Evolutionary conservation across 2,329 filamentous ascomycete genomes (phyloP), one percentile per base, ranked within the genome.

Genomic region (Hansfordia pulvinata): DNA sequence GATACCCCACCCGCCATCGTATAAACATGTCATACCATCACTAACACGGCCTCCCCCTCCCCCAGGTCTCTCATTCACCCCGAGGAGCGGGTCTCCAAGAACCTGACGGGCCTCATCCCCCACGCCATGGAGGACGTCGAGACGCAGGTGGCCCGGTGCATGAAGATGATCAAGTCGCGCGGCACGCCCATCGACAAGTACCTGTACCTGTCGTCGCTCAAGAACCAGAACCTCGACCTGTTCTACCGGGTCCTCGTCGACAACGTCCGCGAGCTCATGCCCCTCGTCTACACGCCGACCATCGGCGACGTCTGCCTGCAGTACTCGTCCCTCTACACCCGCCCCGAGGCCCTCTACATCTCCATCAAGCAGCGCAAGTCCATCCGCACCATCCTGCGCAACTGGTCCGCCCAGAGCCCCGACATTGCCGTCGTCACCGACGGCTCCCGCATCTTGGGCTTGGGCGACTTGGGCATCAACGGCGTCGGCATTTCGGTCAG

Each of bases 371-470:
- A 98, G 62, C 76, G 82, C 38, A 90, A 86, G 47, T 84, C 88
- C 35, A 82, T 96, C 37, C 73, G 75, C 44, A 77, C 80, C 23
- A 86, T 96, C 50, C 75, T 96, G 39, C 65, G 75, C 47, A 96
- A 96, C 56, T 98, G 90, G 90, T 85, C 84, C 16, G 78, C 90
- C 52, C 58, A 68, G 37, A 73, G 84, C 38, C 88, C 93, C 17
- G 84, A 94, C 54, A 98, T 98, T 49, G 93, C 85, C 47, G 86
- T 93, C 50, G 77, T 98, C 42, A 96, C 90, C 10, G 90, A 98
- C 52, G 90, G 90, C 34, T 94, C 86, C 25, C 79, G 90, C 39
- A 94, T 76, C 53, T 75, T 86, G 31, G 88, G 90, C 46, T 73
- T 98, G 19, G 90, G 90, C 42, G 90, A 98, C 56, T 70, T 96